Base-by-base conservation (phyloP, 768 basidiomycete species). In the Mycena epipterygia region DNA sequence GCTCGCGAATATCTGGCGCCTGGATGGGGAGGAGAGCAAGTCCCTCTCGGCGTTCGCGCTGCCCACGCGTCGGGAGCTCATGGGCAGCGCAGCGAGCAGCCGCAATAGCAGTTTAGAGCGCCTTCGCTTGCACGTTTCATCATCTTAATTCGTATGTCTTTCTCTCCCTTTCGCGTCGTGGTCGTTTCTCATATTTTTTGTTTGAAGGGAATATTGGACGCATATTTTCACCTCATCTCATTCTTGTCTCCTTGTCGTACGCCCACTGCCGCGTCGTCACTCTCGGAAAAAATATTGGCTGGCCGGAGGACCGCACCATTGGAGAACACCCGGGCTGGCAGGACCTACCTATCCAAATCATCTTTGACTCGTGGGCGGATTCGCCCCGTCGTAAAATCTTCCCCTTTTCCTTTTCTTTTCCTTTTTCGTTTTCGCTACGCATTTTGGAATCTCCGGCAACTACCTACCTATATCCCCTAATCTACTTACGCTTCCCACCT, bases 21-120 rank as follows among this genome's bases (percentile, higher is more conserved):
- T 94, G 44, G 92, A 92, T 67, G 90, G 90, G 23, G 91, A 93
- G 74, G 93, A 94, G 79, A 89, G 84, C 75, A 87, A 87, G 72
- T 85, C 83, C 33, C 79, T 90, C 7, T 84, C 65, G 25, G 61
- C 84, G 3, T 86, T 89, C 67, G 83, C 87, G 0, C 75, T 89
- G 42, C 84, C 87, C 5, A 82, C 83, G 51, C 81, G 76, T n/a
- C 81, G 80, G 67, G 81, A 82, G 35, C 75, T 82, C 21, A 60
- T 80, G 79, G 81, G 79, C 71, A 81, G 83, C 75, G 79, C 82
- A 75, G 84, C 81, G 61, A 82, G 65, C 48, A 84, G 81, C 67
- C 79, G 79, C 33, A 87, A 88, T 30, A 63, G 61, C 39, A 73
- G 72, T 44, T 35, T 73, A 27, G 72, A 73, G 30, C 72, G 65